phyloP scores from a whole-genome alignment of 2,329 filamentous ascomycete genomes.

The Pseudogymnoascus verrucosus region DNA sequence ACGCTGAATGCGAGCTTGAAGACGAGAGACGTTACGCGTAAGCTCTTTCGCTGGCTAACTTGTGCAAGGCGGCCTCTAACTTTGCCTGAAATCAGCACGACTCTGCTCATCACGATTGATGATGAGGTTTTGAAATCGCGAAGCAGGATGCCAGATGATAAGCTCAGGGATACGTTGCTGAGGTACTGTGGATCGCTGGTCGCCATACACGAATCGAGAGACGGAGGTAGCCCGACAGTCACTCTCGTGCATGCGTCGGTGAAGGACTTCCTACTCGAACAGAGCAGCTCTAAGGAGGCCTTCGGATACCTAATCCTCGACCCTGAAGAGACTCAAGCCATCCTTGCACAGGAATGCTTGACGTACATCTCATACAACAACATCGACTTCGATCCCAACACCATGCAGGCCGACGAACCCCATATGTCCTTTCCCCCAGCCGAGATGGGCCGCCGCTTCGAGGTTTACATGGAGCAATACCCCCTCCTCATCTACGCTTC shows the following conservation, averaged over 20 bases:
- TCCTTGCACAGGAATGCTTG: neutral
- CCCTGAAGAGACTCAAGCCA: neutral
- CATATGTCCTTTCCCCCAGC: neutral
- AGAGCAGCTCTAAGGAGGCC: neutral
- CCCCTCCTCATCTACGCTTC: constrained; percentile 3
- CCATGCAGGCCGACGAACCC: neutral
- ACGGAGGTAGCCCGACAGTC: neutral
- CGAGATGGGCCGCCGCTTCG: neutral
- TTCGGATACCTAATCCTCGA: neutral
- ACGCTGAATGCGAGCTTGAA: neutral
- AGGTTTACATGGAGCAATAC: neutral
- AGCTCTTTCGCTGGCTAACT: constrained; percentile 4
- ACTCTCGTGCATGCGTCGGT: neutral
- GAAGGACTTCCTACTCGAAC: neutral
- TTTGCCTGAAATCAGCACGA: constrained; percentile 1
- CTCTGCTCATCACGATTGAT: constrained; percentile 2
- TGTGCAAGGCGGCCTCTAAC: constrained; percentile 1
- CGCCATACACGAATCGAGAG: neutral
- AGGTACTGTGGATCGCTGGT: neutral
- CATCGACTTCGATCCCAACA: neutral
- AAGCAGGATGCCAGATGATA: constrained; percentile 5
- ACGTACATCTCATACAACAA: neutral
- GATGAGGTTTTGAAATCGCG: neutral
- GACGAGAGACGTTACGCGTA: constrained; percentile 2
- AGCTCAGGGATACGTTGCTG: neutral